Evolutionary conservation across 2,329 filamentous ascomycete species (phyloP).

Genomic region (Capronia coronata): DNA sequence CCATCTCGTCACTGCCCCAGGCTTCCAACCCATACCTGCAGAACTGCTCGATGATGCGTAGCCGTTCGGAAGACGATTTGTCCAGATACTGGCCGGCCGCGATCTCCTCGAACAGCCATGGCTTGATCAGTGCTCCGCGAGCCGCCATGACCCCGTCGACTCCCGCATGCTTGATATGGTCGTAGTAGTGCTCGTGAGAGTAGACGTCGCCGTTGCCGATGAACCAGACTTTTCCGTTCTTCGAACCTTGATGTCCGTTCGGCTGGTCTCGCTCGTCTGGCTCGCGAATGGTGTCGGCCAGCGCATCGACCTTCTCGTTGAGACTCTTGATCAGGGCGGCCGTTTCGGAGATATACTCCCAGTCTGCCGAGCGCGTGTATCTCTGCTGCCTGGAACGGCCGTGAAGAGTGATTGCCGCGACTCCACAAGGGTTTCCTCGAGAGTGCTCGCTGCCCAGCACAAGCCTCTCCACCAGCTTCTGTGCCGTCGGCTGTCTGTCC

Average conservation of each 20-base stretch:
- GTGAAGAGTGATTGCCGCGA: slow-evolving; percentile 92
- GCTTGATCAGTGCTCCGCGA: slow-evolving; percentile 93
- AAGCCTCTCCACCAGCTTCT: slow-evolving; percentile 74
- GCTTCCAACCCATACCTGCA: slow-evolving; percentile 82
- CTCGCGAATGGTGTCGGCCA: slow-evolving; percentile 71
- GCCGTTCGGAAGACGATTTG: slow-evolving; percentile 81
- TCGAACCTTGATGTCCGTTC: slow-evolving; percentile 38
- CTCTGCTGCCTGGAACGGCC: slow-evolving; percentile 89
- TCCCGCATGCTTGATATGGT: slow-evolving; percentile 66
- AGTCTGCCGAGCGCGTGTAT: slow-evolving; percentile 88
- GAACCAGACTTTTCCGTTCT: slow-evolving; percentile 68
- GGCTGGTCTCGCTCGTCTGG: slow-evolving; percentile 68
- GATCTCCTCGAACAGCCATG: slow-evolving; percentile 98
- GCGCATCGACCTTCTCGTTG: slow-evolving; percentile 58
- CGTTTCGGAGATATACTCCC: slow-evolving; percentile 88
- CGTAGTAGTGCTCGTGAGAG: slow-evolving; percentile 80
- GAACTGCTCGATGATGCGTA: slow-evolving; percentile 82
- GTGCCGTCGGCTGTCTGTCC: slow-evolving; percentile 69
- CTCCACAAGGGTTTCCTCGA: slow-evolving; percentile 67
- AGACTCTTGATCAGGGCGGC: slow-evolving; percentile 75
- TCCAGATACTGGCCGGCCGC: slow-evolving; percentile 86
- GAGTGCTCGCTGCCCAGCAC: slow-evolving; percentile 54
- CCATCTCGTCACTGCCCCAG: slow-evolving; percentile 94
- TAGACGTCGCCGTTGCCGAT: slow-evolving; percentile 95
- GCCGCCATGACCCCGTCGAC: slow-evolving; percentile 96